These are phyloP conservation scores for Fusarium ramigenum DNA, from an alignment of 2,329 filamentous ascomycete species.

Conservation along the genomic window DNA sequence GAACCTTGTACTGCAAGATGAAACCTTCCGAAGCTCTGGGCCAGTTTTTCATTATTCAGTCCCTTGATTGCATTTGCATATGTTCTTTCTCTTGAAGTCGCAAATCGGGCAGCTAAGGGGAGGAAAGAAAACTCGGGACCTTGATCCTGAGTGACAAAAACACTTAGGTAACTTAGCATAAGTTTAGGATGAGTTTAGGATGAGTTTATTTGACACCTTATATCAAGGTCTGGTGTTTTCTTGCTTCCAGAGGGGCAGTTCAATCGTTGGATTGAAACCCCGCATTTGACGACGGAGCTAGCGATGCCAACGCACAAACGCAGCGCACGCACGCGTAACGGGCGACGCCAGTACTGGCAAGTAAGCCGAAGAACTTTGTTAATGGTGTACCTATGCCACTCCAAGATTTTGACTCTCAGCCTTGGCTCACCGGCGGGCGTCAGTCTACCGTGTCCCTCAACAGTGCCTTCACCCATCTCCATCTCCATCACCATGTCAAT, in stretches of 20 bases:
- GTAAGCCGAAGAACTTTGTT: not conserved
- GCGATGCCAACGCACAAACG: not conserved
- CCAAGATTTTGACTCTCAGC: not conserved
- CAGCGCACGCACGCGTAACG: not conserved
- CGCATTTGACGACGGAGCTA: not conserved
- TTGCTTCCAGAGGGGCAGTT: not conserved
- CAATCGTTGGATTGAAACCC: not conserved
- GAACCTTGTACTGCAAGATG: not conserved
- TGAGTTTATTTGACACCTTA: too few species aligned
- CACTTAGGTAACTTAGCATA: too few species aligned
- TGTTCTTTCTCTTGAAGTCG: not conserved
- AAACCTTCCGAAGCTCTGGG: not conserved
- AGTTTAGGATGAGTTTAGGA: too few species aligned
- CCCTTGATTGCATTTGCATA: not conserved
- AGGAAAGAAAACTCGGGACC: too few species aligned
- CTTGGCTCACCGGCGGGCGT: not conserved
- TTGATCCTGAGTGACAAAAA: too few species aligned
- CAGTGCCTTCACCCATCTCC: not conserved
- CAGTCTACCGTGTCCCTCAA: not conserved
- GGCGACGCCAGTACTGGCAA: not conserved
- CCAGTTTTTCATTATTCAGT: too few species aligned
- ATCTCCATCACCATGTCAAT: too few species aligned
- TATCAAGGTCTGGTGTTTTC: too few species aligned
- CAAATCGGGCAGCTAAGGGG: not conserved
- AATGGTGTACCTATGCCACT: not conserved